phyloP scores from a whole-genome alignment of 2,329 filamentous ascomycete genomes.

The Ophiostoma himal-ulmi region DNA sequence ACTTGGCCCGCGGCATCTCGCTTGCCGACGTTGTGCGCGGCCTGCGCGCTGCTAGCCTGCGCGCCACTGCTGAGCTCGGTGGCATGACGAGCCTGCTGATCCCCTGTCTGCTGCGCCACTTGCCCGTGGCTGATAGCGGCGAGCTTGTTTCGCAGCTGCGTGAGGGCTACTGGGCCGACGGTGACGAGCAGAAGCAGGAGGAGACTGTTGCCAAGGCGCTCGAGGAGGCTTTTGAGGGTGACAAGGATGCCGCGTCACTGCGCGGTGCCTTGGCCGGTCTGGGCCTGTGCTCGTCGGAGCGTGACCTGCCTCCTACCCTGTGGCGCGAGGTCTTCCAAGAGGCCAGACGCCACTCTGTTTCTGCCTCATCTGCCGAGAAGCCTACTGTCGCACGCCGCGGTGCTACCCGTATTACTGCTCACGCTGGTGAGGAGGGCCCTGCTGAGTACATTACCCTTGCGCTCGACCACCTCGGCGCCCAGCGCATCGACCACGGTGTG shows the following conservation, averaged over 20 bases:
- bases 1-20: conserved; percentile 56
- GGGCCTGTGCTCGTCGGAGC: conserved; percentile 32
- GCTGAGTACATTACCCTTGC: conserved; percentile 59
- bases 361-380: conserved; percentile 39
- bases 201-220: conserved; percentile 15
- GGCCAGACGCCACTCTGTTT: conserved; percentile 35
- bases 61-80: conserved; percentile 54
- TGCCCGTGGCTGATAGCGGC: conserved; percentile 55
- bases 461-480: conserved; percentile 54
- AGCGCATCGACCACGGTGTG: conserved; percentile 71
- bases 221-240: conserved; percentile 14
- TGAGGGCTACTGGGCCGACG: conserved; percentile 37
- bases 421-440: conserved; percentile 71
- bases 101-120: conserved; percentile 65
- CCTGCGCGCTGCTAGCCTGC: conserved; percentile 53
- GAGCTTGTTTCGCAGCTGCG: conserved; percentile 41
- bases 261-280: conserved; percentile 28
- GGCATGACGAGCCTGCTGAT: conserved; percentile 61
- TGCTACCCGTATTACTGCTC: conserved; percentile 53
- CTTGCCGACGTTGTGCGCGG: conserved; percentile 61
- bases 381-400: conserved; percentile 37
- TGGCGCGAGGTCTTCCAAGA: conserved; percentile 58
- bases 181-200: conserved; percentile 16
- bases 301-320: conserved; percentile 40
- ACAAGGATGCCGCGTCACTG: conserved; percentile 5